A percentile compares a stretch with the other conserved stretches of the same genome.
phyloP scores from a whole-genome alignment of 2,329 filamentous ascomycete species.

The Botrytis elliptica region DNA sequence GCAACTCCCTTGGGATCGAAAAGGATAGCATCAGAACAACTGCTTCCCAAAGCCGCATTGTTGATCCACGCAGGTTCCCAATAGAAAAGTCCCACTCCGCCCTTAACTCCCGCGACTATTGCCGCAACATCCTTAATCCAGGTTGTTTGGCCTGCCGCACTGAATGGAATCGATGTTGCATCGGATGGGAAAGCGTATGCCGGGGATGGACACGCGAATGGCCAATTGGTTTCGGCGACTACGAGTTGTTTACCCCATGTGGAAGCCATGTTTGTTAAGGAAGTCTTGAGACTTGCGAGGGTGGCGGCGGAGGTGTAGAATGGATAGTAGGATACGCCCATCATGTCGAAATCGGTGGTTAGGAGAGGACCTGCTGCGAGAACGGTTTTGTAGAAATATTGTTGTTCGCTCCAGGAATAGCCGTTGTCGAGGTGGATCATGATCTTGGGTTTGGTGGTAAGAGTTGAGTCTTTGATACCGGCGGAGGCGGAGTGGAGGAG shows the following conservation, averaged over 20 bases:
- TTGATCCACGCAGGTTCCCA: slow-evolving; percentile 74
- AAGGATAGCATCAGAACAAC: slow-evolving; percentile 63
- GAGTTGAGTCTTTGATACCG: slow-evolving; percentile 62
- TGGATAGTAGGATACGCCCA: slow-evolving; percentile 72
- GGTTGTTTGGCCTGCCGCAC: slow-evolving; percentile 58
- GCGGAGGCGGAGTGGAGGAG: slow-evolving; percentile 63
- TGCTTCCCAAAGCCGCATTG: slow-evolving; percentile 63
- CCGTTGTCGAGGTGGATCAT: slow-evolving; percentile 75
- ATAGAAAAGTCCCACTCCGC: slow-evolving; percentile 64
- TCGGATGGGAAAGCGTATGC: slow-evolving; percentile 60
- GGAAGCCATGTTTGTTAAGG: slow-evolving; percentile 57
- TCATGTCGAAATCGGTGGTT: slow-evolving; percentile 63
- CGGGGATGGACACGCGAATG: slow-evolving; percentile 59
- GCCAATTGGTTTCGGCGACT: slow-evolving; percentile 73
- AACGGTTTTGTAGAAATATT: slow-evolving; percentile 58
- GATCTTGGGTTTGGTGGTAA: slow-evolving; percentile 60
- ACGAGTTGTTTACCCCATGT: slow-evolving; percentile 64
- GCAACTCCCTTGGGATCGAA: slow-evolving; percentile 55
- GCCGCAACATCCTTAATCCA: slow-evolving; percentile 61
- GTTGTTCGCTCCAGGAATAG: slow-evolving; percentile 67
- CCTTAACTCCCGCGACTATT: slow-evolving; percentile 52
- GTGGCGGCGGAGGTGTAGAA: slow-evolving; percentile 64
- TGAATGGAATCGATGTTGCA: slow-evolving; percentile 58
- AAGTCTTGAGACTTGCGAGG: slow-evolving; percentile 54
- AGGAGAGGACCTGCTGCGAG: slow-evolving; percentile 51